Evolutionary conservation across 2,329 filamentous ascomycete genomes (phyloP).

Genomic region (Zarea fungicola): DNA sequence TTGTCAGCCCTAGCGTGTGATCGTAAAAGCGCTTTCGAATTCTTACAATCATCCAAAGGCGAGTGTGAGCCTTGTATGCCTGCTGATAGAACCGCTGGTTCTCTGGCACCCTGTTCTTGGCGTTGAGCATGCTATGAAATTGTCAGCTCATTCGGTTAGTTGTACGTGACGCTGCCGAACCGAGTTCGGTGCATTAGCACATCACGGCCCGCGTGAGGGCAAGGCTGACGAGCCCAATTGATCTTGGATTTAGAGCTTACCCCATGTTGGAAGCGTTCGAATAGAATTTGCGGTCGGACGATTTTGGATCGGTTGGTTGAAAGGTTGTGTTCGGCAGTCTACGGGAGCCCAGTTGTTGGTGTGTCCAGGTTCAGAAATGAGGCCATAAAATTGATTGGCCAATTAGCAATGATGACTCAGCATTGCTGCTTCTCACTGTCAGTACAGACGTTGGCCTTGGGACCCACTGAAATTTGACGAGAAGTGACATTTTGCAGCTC

Average conservation of each 20-base stretch:
- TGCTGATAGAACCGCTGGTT: conserved; percentile 72
- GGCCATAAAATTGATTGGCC: conserved; percentile 34
- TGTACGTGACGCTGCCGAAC: no score
- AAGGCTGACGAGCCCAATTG: not conserved
- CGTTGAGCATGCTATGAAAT: conserved; percentile 54
- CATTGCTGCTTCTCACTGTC: conserved; percentile 12
- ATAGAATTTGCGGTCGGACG: conserved; percentile 13
- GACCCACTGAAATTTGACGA: not conserved
- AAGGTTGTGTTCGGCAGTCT: conserved; percentile 18
- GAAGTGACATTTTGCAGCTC: not conserved
- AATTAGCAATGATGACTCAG: conserved; percentile 30
- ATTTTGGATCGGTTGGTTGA: conserved; percentile 13
- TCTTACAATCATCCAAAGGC: conserved; percentile 74
- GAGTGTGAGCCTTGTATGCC: conserved; percentile 62
- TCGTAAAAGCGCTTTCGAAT: conserved; percentile 23
- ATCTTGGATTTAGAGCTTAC: conserved; percentile 25
- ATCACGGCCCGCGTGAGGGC: not conserved
- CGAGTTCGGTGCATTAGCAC: not conserved
- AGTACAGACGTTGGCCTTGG: not conserved
- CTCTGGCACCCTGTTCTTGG: conserved; percentile 70
- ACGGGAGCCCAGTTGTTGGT: conserved; percentile 9
- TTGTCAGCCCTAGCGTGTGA: conserved; percentile 10
- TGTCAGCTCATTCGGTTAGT: conserved; percentile 24
- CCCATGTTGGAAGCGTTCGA: conserved; percentile 33
- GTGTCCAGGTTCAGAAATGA: conserved; percentile 30